Evolutionary conservation across 306 rosid genomes (phyloP), one percentile per base, ranked within the genome.

Genomic region (Carpinus viminea): DNA sequence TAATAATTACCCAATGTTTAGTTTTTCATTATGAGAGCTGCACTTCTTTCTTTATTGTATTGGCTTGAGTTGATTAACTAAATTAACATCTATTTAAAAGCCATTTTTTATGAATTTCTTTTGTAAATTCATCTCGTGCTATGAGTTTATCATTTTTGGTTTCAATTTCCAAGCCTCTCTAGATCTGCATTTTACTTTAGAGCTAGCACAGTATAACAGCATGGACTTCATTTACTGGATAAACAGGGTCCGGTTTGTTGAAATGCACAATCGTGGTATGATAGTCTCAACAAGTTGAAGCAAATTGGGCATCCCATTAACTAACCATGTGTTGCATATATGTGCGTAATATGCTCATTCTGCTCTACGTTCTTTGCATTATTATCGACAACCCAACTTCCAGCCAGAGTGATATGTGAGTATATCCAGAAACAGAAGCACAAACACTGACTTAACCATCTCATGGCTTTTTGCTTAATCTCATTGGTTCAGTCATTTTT

Each of bases 391-490:
- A 80, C 36, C 87, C 88, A 59, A 81, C 76, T 74, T 85, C 83
- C 74, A 81, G 91, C 86, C 56, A 75, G 24, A 88, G 82, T 70
- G 84, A 82, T 65, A 17, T 24, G 95, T 88, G 21, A 82, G 96
- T 83, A 73, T 75, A 57, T 46, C 15, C 52, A 41, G 45, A 41
- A 41, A 6, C 45, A 52, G 16, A 55, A 18, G 10, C 21, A 34
- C 21, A 73, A 70, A 34, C 69, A 53, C 74, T 59, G 75, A 50
- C 41, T 34, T 21, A 47, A 68, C 28, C 36, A 10, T 80, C 59
- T 61, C 36, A 70, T 15, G 52, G 18, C 60, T 60, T 20, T 26
- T 26, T 11, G 20, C 72, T 79, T 16, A 61, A 1, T 12, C 0
- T 41, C 2, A 20, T 61, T 51, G 20, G 53, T 73, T 55, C 78